A percentile compares a stretch with the other conserved stretches of the same genome.
Evolutionary conservation across 179 eudicot species (phyloP).

Genomic region (Beta lomatogona): DNA sequence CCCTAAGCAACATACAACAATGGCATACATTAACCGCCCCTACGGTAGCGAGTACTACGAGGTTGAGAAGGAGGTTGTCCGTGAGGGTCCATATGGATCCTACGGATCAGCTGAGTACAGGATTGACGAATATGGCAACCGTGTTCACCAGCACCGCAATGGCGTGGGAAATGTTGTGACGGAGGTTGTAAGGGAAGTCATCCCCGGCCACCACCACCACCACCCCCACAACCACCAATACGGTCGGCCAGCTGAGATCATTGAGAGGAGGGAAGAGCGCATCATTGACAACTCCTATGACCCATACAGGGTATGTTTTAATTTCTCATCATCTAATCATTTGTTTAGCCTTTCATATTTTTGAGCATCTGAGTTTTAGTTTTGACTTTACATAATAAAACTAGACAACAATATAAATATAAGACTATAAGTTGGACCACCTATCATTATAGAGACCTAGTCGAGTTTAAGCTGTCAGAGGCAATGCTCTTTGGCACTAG

Average conservation of each 20-base stretch:
- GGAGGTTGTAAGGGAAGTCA: slow-evolving; percentile 6
- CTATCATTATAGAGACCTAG: too few species aligned
- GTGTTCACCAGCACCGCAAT: slow-evolving; percentile 17
- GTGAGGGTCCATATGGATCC: slow-evolving; percentile 24
- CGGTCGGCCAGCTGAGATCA: slow-evolving; percentile 15
- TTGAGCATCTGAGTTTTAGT: neutral
- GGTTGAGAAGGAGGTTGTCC: slow-evolving; percentile 24
- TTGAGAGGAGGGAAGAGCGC: slow-evolving; percentile 27
- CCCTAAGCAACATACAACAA: slow-evolving; percentile 1
- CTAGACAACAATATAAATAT: too few species aligned
- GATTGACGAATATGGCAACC: slow-evolving; percentile 21
- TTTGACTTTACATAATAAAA: too few species aligned
- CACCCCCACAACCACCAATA: slow-evolving; percentile 7
- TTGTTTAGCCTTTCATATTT: too few species aligned
- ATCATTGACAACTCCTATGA: slow-evolving; percentile 18
- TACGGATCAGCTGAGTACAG: slow-evolving; percentile 26
- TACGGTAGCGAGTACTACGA: slow-evolving; percentile 23
- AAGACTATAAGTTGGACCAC: too few species aligned
- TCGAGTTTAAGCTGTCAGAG: neutral
- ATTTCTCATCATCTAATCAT: too few species aligned
- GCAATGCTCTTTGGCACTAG: neutral
- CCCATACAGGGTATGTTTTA: slow-evolving; percentile 30
- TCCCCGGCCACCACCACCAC: slow-evolving; percentile 18
- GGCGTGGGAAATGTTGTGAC: neutral
- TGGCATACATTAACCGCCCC: slow-evolving; percentile 22